These are phyloP conservation scores for Nicotiana otophora DNA, from an alignment of 257 asterid species.

Conservation along the genomic window DNA sequence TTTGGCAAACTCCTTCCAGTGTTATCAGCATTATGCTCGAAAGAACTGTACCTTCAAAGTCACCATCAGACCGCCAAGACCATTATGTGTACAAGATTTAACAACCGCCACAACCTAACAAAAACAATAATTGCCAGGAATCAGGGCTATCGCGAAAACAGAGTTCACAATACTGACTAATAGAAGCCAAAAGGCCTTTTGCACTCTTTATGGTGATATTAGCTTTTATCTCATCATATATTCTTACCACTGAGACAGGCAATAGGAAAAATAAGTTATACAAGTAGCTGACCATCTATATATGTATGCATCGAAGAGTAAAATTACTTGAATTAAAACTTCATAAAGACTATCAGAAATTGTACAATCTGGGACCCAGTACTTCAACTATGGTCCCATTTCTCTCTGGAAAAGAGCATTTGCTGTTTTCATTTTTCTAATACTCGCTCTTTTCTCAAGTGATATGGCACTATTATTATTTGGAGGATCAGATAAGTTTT, in stretches of 20 bases:
- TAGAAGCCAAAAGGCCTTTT: neutral
- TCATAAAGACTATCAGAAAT: neutral
- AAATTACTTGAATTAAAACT: neutral
- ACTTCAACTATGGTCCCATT: neutral
- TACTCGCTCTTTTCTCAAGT: neutral
- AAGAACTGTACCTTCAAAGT: conserved; percentile 55
- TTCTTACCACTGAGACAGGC: neutral
- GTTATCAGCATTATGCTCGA: neutral
- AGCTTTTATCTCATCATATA: neutral
- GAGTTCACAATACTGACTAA: neutral
- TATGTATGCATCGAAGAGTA: neutral
- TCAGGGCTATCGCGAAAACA: neutral
- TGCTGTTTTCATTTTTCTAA: neutral
- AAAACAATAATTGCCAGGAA: conserved; percentile 13
- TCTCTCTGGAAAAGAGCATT: neutral
- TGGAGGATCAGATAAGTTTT: neutral
- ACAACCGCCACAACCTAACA: conserved; percentile 76
- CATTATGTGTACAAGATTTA: conserved; percentile 67
- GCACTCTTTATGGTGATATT: neutral
- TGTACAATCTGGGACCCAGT: neutral
- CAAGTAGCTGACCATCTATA: neutral
- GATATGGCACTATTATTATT: neutral
- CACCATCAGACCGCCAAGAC: conserved; percentile 72
- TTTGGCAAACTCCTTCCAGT: neutral
- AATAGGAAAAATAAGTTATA: neutral